These are phyloP conservation scores for Odontarrhena argentea DNA, from an alignment of 345 rosid genomes.

Conservation along the genomic window DNA sequence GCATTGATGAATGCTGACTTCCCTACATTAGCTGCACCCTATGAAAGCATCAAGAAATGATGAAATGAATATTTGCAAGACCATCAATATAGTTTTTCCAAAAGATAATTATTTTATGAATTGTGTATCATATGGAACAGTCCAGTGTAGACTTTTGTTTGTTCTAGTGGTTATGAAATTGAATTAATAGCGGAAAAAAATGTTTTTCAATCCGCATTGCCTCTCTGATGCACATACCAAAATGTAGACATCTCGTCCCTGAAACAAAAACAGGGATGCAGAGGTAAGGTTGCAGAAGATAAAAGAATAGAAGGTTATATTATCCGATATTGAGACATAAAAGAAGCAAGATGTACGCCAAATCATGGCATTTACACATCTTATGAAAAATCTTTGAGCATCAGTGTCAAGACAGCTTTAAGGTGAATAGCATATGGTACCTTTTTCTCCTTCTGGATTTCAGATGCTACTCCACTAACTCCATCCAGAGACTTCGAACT, in stretches of 20 bases:
- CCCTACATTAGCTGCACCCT: constrained; percentile 99
- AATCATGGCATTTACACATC: not conserved
- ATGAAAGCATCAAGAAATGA: constrained; percentile 20
- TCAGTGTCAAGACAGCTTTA: not conserved
- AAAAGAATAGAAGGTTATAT: not conserved
- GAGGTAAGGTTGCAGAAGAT: constrained; percentile 32
- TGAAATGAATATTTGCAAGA: constrained; percentile 4
- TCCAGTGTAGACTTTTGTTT: not conserved
- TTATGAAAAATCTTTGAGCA: not conserved
- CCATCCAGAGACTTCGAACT: constrained; percentile 91
- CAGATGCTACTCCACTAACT: constrained; percentile 79
- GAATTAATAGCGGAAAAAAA: not conserved
- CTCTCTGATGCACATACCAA: constrained; percentile 62
- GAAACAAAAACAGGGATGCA: constrained; percentile 45
- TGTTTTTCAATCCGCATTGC: not conserved
- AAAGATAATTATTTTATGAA: not conserved
- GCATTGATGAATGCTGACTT: constrained; percentile 97
- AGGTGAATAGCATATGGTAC: constrained; percentile 36
- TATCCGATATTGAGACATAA: constrained; percentile 1
- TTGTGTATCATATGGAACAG: not conserved
- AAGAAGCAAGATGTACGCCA: not conserved
- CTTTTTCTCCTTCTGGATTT: constrained; percentile 96
- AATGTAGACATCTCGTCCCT: constrained; percentile 98
- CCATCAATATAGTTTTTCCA: not conserved
- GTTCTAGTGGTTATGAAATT: not conserved